phyloP scores from a whole-genome alignment of 23 red algal species.

The Gracilaria domingensis region DNA sequence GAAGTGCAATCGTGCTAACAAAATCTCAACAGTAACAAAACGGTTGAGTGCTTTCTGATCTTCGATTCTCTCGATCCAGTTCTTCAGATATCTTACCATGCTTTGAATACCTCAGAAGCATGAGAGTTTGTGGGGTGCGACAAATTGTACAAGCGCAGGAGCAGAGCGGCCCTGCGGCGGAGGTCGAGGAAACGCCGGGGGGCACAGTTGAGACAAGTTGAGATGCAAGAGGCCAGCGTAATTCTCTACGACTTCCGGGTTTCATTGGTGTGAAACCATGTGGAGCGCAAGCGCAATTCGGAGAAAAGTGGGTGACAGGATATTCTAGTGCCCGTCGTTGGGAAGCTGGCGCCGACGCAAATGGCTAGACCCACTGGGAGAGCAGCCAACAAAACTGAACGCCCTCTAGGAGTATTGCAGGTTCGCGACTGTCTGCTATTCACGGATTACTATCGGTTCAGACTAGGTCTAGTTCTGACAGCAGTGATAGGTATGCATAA shows the following conservation, averaged over 20 bases:
- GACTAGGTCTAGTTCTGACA: no score
- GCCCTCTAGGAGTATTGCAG: background rate
- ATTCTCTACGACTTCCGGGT: background rate
- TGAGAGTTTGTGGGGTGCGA: background rate
- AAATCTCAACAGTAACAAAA: constrained; percentile 24
- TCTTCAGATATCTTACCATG: constrained; percentile 44
- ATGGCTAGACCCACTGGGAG: background rate
- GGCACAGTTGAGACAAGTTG: background rate
- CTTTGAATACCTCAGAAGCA: constrained; percentile 13
- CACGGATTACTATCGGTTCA: background rate
- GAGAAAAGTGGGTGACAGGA: background rate
- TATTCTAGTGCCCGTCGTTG: background rate
- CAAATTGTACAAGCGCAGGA: background rate
- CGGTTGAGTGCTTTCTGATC: constrained; percentile 26
- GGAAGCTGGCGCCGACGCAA: background rate
- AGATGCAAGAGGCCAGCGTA: background rate
- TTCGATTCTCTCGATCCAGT: constrained; percentile 24
- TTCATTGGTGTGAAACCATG: constrained; percentile 28
- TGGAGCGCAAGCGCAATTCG: background rate
- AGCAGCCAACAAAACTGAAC: background rate
- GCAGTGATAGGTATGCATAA: background rate
- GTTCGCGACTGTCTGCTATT: constrained; percentile 13
- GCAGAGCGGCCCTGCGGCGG: no score
- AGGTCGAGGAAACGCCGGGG: background rate
- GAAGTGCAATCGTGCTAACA: constrained; percentile 22